Evolutionary conservation across 2,329 filamentous ascomycete species (phyloP).

Genomic region (Fusarium bulbicola): DNA sequence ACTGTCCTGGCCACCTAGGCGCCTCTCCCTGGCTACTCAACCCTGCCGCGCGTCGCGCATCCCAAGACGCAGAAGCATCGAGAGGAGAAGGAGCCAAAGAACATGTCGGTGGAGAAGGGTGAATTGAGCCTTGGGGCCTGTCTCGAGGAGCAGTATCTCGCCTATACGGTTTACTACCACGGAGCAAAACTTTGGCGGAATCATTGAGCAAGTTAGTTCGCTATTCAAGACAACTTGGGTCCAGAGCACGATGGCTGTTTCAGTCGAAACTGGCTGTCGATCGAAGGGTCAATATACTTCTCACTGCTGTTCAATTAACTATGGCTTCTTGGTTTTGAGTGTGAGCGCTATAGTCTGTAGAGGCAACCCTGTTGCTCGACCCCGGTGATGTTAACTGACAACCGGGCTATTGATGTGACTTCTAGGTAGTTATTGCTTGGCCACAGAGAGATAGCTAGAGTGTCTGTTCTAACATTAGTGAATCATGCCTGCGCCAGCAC

Average conservation of each 20-base stretch:
- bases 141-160: not conserved
- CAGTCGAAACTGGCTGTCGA: not conserved
- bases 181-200: not conserved
- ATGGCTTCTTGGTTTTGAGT: not conserved
- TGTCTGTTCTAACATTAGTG: no score
- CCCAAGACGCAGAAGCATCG: no score
- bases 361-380: not conserved
- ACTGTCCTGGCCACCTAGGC: not conserved
- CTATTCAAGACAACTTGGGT: not conserved
- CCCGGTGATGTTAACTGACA: not conserved
- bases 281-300: not conserved
- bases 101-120: not conserved
- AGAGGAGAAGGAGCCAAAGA: not conserved
- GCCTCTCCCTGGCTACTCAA: not conserved
- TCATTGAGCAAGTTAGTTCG: not conserved
- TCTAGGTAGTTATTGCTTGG: no score
- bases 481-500: not conserved
- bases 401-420: not conserved
- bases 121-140: not conserved
- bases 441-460: no score
- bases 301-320: not conserved
- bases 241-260: not conserved
- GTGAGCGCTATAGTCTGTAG: not conserved
- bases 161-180: fast-evolving
- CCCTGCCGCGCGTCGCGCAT: no score